Evolutionary conservation across 2,329 filamentous ascomycete species (phyloP), one percentile per base, ranked within the genome.

Genomic region (Cytospora leucostoma): DNA sequence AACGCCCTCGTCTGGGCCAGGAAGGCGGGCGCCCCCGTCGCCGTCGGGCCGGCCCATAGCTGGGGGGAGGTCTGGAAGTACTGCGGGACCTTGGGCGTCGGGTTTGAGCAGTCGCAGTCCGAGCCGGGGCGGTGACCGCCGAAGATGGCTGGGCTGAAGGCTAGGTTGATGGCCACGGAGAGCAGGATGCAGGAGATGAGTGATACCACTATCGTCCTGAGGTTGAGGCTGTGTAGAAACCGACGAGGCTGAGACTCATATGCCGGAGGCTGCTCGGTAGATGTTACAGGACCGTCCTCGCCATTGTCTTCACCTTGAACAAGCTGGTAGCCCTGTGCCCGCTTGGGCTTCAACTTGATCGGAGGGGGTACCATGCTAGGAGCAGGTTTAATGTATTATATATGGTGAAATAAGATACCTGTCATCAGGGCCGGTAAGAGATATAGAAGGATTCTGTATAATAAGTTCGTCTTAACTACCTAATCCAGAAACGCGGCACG

Each of bases 1-100:
- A 90, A 86, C 1, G 84, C 82, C 67, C 89, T 87, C 7, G 86
- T 91, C 75, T 91, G 84, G 1, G 89, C 90, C 63, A 93, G 77
- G 72, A 91, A 92, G 1, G 90, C 85, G 33, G 88, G 80, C 62
- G 76, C 78, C 15, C 90, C 90, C 1, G 89, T 93, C n/a, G 86
- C 80, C 5, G 87, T 91, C 44, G 88, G 88, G 1, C 88, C 88
- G 74, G 80, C 75, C 79, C 81, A 86, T 52, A 87, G 73, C 72
- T 88, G 79, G 4, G 85, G 84, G 32, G 77, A 79, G 0, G 85
- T 88, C 72, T 87, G 83, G 69, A 87, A 88, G 72, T 88, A 85
- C 71, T 88, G 83, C 32, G 86, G 86, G 54, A 87, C 80, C 49
- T 79, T 76, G 61, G 71, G 67, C 11, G 59, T 61, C 7, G 64